These are phyloP conservation scores for Phylloporus rhodoxanthus DNA, from an alignment of 768 basidiomycete genomes.

Conservation along the genomic window DNA sequence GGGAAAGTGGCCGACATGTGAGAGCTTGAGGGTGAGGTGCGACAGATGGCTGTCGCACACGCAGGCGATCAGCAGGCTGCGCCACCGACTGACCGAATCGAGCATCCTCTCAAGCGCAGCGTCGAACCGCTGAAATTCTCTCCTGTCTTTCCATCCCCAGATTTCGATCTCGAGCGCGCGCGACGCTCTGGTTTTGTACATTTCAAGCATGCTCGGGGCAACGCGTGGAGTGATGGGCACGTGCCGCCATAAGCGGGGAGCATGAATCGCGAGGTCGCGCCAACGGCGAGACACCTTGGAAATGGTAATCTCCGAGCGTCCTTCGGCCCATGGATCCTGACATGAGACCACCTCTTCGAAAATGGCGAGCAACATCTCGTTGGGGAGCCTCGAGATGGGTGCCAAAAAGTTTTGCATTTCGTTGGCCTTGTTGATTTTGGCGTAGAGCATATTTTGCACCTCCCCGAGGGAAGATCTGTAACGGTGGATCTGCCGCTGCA, in stretches of 20 bases:
- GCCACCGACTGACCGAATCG: slow-evolving; percentile 25
- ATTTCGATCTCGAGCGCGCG: slow-evolving; percentile 25
- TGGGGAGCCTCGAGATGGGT: slow-evolving; percentile 25
- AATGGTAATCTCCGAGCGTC: slow-evolving; percentile 20
- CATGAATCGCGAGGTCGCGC: slow-evolving; percentile 28
- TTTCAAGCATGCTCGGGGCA: slow-evolving; percentile 16
- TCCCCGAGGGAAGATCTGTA: slow-evolving; percentile 12
- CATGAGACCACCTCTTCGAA: slow-evolving; percentile 28
- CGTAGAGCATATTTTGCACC: slow-evolving; percentile 12
- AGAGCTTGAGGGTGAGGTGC: slow-evolving; percentile 25
- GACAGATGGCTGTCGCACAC: slow-evolving; percentile 28
- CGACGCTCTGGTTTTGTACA: slow-evolving; percentile 23
- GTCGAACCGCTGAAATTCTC: slow-evolving; percentile 29
- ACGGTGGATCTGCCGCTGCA: slow-evolving; percentile 15
- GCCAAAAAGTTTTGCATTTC: slow-evolving; percentile 29
- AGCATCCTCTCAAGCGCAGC: slow-evolving; percentile 22
- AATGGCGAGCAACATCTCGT: slow-evolving; percentile 28
- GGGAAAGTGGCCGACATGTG: slow-evolving; percentile 14
- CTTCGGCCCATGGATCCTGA: slow-evolving; percentile 18
- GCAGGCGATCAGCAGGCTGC: slow-evolving; percentile 21
- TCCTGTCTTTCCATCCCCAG: slow-evolving; percentile 27
- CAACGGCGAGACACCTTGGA: slow-evolving; percentile 31
- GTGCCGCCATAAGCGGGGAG: slow-evolving; percentile 27
- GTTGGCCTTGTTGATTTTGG: slow-evolving; percentile 21
- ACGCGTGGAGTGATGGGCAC: slow-evolving; percentile 22